Conservation (phyloP, 2,329 filamentous ascomycete species). For the Curvularia eragrostidis region DNA sequence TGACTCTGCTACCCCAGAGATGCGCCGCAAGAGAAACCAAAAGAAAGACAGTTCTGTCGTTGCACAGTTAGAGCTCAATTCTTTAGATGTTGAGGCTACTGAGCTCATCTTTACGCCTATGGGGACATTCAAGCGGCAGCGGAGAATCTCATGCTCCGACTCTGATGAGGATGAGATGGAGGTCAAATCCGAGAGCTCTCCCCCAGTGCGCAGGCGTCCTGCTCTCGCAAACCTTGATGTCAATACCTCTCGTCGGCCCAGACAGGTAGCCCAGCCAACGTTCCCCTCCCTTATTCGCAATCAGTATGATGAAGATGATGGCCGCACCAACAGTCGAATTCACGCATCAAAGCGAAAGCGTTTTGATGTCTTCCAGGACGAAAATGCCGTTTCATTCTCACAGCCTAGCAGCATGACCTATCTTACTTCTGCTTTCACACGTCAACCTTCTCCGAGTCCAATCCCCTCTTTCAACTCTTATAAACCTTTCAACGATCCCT, state of each 20-base stretch:
- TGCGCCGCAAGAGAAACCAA: conserved; percentile 78
- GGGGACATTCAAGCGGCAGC: conserved; percentile 52
- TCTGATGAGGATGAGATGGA: conserved; percentile 51
- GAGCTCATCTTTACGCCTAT: conserved; percentile 67
- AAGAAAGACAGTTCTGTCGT: conserved; percentile 77
- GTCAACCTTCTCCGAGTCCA: conserved; percentile 35
- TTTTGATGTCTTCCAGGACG: conserved; percentile 53
- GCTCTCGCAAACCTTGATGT: conserved; percentile 42
- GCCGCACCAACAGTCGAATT: conserved; percentile 37
- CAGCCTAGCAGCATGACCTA: conserved; percentile 45
- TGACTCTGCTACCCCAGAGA: conserved; percentile 75
- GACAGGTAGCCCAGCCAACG: conserved; percentile 33
- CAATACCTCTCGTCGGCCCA: conserved; percentile 42
- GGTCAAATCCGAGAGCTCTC: conserved; percentile 47
- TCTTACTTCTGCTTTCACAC: conserved; percentile 44
- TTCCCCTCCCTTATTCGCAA: conserved; percentile 28
- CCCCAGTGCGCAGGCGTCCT: conserved; percentile 32
- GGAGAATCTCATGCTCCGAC: conserved; percentile 55
- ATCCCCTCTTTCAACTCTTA: conserved; percentile 34
- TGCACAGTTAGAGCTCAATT: conserved; percentile 68
- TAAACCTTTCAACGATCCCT: conserved; percentile 39
- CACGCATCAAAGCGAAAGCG: conserved; percentile 45
- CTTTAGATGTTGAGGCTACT: conserved; percentile 66
- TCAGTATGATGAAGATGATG: conserved; percentile 42
- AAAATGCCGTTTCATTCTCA: conserved; percentile 37